phyloP scores from a whole-genome alignment of 1,139 yeast species.

The Candida sojae region DNA sequence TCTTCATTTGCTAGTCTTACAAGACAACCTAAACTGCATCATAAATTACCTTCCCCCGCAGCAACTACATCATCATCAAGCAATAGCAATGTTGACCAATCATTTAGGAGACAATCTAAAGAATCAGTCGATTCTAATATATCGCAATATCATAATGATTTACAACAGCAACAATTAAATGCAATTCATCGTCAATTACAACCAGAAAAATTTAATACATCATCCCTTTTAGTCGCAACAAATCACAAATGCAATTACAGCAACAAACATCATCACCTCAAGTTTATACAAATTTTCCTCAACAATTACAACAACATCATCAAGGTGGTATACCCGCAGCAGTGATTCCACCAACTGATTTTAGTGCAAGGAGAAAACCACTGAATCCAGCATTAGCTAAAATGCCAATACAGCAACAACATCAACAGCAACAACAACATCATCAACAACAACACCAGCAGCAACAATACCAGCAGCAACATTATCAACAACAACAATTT shows the following conservation, averaged over 20 bases:
- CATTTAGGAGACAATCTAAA: not conserved
- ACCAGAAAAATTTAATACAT: constrained; percentile 12
- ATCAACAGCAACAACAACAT: not conserved
- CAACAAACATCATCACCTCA: constrained; percentile 4
- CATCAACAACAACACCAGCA: not conserved
- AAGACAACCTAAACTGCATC: constrained; percentile 36
- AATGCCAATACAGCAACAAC: constrained; percentile 6
- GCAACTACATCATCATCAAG: not conserved
- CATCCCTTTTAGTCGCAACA: constrained; percentile 2
- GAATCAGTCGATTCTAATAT: constrained; percentile 5
- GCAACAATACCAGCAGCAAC: too few relatives aligned
- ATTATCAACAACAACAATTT: constrained; percentile 1
- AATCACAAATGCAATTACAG: constrained; percentile 5
- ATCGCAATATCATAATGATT: constrained; percentile 13
- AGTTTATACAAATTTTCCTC: constrained; percentile 3
- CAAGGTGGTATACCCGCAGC: constrained; percentile 22
- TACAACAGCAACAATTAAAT: constrained; percentile 12
- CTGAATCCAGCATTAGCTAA: constrained; percentile 10
- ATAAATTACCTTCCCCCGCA: constrained; percentile 9
- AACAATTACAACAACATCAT: constrained; percentile 6
- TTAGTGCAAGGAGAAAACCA: constrained; percentile 18
- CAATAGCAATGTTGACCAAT: not conserved
- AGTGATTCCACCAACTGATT: constrained; percentile 27
- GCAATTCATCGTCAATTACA: constrained; percentile 12
- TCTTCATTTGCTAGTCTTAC: constrained; percentile 50